A percentile compares a stretch with the other conserved stretches of the same genome.
Evolutionary conservation across 192 early-diverging fungal species (phyloP).

Genomic region (Umbelopsis vinacea): DNA sequence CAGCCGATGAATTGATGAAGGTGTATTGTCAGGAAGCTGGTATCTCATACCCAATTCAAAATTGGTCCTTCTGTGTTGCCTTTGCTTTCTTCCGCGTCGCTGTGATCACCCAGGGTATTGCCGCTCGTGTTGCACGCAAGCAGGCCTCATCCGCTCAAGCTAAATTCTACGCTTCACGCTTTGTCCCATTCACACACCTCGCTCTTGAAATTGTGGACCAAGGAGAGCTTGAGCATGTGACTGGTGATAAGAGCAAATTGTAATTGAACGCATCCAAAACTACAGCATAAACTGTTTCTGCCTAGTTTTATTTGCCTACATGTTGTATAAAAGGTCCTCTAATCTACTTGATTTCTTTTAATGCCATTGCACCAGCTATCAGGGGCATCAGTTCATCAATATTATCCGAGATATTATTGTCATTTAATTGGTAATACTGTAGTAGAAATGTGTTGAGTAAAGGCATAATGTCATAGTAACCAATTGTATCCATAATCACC

Average conservation of each 20-base stretch:
- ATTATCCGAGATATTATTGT: constrained; percentile 35
- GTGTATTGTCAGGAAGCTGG: constrained; percentile 69
- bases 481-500: constrained; percentile 28
- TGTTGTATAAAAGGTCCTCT: background rate
- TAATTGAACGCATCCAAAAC: background rate
- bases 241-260: constrained; percentile 39
- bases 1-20: constrained; percentile 68
- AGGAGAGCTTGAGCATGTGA: constrained; percentile 35
- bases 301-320: background rate
- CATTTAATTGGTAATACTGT: constrained; percentile 57
- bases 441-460: background rate
- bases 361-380: constrained; percentile 56
- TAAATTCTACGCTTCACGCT: constrained; percentile 42
- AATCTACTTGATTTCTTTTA: constrained; percentile 41
- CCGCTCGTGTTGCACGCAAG: constrained; percentile 82
- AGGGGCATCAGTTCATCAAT: constrained; percentile 47
- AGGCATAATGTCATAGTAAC: background rate
- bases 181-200: constrained; percentile 53
- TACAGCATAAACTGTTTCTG: background rate
- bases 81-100: constrained; percentile 89
- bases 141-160: constrained; percentile 83
- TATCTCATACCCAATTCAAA: constrained; percentile 72
- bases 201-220: constrained; percentile 67
- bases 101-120: constrained; percentile 88
- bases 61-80: constrained; percentile 82